Conservation (phyloP, 2,329 filamentous ascomycete species). For the Ophiostoma sp. region DNA sequence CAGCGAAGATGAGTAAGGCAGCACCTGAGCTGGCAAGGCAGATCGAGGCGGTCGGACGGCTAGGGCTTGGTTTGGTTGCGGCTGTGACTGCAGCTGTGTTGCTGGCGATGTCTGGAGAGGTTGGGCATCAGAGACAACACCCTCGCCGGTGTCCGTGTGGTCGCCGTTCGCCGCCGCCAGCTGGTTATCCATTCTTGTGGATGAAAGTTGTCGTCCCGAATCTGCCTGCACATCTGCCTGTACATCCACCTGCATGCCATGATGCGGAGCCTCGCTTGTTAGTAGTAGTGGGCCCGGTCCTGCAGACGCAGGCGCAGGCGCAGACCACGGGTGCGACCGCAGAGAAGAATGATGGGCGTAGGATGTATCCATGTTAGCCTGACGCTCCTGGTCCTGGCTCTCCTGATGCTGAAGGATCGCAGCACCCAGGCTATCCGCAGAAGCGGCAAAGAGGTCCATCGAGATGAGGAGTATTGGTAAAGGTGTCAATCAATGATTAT, state of each 20-base stretch:
- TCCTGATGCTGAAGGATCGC: not conserved
- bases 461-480: not conserved
- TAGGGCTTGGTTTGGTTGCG: not conserved
- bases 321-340: not conserved
- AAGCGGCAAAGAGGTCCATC: not conserved
- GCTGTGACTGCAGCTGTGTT: not conserved
- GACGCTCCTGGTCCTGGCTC: not conserved
- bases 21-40: no score
- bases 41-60: not conserved
- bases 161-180: not conserved
- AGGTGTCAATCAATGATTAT: not conserved
- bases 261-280: constrained; percentile 9
- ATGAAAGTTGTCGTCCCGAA: not conserved
- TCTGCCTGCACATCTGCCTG: not conserved
- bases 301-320: constrained; percentile 3
- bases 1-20: no score
- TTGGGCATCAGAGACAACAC: not conserved
- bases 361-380: not conserved
- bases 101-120: not conserved
- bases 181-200: not conserved
- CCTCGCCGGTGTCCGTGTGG: not conserved
- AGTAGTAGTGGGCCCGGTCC: not conserved
- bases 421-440: not conserved
- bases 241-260: not conserved
- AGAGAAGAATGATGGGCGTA: not conserved